Conservation (phyloP, 1,284 basidiomycete genomes). For the Fomitopsis palustris region DNA sequence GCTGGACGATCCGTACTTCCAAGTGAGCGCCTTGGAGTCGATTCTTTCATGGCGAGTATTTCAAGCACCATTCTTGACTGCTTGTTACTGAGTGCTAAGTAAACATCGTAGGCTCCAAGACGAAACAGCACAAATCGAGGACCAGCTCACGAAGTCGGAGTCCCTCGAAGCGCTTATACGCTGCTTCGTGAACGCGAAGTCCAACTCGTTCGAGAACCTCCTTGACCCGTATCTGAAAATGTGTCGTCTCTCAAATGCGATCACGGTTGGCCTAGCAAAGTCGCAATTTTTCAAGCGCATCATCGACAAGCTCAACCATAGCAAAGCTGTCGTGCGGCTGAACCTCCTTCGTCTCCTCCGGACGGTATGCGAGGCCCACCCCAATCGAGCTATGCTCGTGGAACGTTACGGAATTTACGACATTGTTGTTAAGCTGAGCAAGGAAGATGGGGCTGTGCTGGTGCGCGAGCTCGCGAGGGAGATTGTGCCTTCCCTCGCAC, state of each 20-base stretch:
- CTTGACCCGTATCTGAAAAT: constrained; percentile 93
- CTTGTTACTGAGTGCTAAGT: too few relatives aligned
- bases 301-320: constrained; percentile 78
- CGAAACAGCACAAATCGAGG: constrained; percentile 91
- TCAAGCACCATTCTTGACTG: too few relatives aligned
- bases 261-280: constrained; percentile 79
- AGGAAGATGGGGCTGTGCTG: constrained; percentile 83
- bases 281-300: constrained; percentile 85
- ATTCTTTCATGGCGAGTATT: constrained; percentile 78
- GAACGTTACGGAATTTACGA: constrained; percentile 75
- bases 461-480: constrained; percentile 87
- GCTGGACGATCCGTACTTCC: constrained; percentile 93
- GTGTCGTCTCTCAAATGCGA: constrained; percentile 71
- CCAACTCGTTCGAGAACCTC: constrained; percentile 92
- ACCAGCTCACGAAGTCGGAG: constrained; percentile 70
- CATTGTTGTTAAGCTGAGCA: constrained; percentile 75
- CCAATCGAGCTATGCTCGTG: constrained; percentile 79
- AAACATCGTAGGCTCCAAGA: constrained; percentile 74
- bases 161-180: constrained; percentile 74
- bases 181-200: constrained; percentile 86
- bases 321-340: constrained; percentile 86
- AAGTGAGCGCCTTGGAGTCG: constrained; percentile 89
- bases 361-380: constrained; percentile 85
- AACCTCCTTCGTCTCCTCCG: constrained; percentile 86
- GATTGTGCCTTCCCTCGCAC: constrained; percentile 70